Evolutionary conservation across 805 yeast genomes (phyloP).

Genomic region (Metschnikowia picachoensis): DNA sequence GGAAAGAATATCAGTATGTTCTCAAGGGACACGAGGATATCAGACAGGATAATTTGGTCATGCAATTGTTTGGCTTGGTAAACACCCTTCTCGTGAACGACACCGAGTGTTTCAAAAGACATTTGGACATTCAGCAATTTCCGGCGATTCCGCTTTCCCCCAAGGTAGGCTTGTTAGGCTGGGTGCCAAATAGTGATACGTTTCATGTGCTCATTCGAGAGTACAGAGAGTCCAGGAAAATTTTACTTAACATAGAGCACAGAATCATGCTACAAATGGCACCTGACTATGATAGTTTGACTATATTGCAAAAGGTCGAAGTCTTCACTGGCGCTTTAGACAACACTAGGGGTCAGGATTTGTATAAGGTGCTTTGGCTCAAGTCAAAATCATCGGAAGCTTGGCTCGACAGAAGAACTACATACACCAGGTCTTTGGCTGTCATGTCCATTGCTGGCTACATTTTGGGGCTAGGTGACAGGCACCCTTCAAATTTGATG

Average conservation of each 20-base stretch:
- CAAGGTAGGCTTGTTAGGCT: constrained; percentile 90
- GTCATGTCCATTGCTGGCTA: constrained; percentile 99
- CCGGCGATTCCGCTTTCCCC: constrained; percentile 96
- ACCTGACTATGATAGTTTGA: constrained; percentile 87
- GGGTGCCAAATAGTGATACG: constrained; percentile 98
- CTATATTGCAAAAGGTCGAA: constrained; percentile 88
- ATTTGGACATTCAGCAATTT: constrained; percentile 85
- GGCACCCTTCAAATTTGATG: constrained; percentile 97
- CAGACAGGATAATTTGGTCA: constrained; percentile 93
- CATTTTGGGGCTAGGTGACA: constrained; percentile 92
- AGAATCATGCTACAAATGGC: constrained; percentile 97
- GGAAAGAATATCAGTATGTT: constrained; percentile 76
- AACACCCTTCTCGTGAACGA: constrained; percentile 85
- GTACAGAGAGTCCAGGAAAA: constrained; percentile 87
- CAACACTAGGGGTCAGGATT: constrained; percentile 93
- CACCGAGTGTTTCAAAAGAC: constrained; percentile 94
- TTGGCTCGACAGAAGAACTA: constrained; percentile 96
- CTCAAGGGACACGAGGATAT: constrained; percentile 97
- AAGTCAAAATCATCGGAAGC: constrained; percentile 95
- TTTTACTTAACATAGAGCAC: constrained; percentile 87
- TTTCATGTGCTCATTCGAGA: constrained; percentile 91
- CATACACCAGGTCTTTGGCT: constrained; percentile 92
- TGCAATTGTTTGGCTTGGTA: constrained; percentile 95
- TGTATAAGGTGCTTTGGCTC: constrained; percentile 93
- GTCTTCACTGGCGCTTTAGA: constrained; percentile 95